Evolutionary conservation across 1,284 basidiomycete genomes (phyloP).

Genomic region (Cryptococcus deneoformans): DNA sequence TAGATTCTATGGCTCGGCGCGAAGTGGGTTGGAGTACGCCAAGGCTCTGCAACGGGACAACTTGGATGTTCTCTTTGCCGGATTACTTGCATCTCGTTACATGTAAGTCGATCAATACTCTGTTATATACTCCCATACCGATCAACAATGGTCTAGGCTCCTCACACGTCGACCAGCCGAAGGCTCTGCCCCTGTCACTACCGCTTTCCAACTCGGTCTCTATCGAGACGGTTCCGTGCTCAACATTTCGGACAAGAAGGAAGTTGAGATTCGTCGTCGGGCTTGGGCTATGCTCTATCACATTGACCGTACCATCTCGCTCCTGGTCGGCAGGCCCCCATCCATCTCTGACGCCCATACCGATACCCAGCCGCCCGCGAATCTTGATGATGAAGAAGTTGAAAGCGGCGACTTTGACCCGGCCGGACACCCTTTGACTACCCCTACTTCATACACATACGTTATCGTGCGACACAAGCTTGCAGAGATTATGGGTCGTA

Average conservation of each 20-base stretch:
- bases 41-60: constrained; percentile 51
- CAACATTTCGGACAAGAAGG: constrained; percentile 48
- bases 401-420: constrained; percentile 48
- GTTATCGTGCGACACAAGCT: constrained; percentile 49
- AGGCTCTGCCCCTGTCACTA: constrained; percentile 50
- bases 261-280: constrained; percentile 50
- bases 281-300: constrained; percentile 51
- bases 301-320: constrained; percentile 49
- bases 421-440: constrained; percentile 47
- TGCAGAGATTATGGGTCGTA: constrained; percentile 51
- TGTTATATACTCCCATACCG: not conserved
- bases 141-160: constrained; percentile 27
- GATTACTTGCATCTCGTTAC: constrained; percentile 50
- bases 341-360: constrained; percentile 51
- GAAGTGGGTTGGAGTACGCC: constrained; percentile 49
- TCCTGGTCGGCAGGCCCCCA: constrained; percentile 51
- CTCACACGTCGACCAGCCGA: constrained; percentile 50
- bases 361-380: constrained; percentile 49
- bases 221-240: constrained; percentile 51
- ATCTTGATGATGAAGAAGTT: constrained; percentile 51
- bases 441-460: constrained; percentile 50
- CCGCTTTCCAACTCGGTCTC: constrained; percentile 50
- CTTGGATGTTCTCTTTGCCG: constrained; percentile 50
- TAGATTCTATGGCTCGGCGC: constrained; percentile 48
- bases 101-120: constrained; percentile 34